Percentiles rank a stretch among this genome's conserved stretches.
Evolutionary conservation across 805 yeast genomes (phyloP).

Genomic region (Pichia rugopelliculosa): DNA sequence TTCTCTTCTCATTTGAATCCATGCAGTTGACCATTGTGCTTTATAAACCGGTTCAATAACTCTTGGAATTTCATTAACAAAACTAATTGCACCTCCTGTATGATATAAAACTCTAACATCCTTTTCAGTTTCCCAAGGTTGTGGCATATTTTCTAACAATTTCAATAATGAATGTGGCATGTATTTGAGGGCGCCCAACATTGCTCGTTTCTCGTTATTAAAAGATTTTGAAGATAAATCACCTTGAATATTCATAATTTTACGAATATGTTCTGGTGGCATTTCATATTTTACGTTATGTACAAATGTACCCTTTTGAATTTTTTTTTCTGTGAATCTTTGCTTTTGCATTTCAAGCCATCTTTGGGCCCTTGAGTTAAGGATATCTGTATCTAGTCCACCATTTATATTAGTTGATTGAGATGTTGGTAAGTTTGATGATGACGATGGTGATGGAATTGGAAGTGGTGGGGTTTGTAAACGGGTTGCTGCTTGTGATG

Average conservation of each 20-base stretch:
- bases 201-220: slow-evolving; percentile 78
- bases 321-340: slow-evolving; percentile 36
- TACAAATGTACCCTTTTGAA: slow-evolving; percentile 38
- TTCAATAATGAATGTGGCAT: slow-evolving; percentile 94
- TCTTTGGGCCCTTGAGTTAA: slow-evolving; percentile 32
- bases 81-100: slow-evolving; percentile 87
- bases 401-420: slow-evolving; percentile 12
- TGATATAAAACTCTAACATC: slow-evolving; percentile 89
- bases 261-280: slow-evolving; percentile 91
- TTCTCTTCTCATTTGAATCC: slow-evolving; percentile 91
- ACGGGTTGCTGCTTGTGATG: background rate
- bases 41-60: slow-evolving; percentile 86
- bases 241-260: slow-evolving; percentile 74
- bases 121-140: slow-evolving; percentile 90
- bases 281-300: slow-evolving; percentile 59
- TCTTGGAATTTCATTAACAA: slow-evolving; percentile 86
- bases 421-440: slow-evolving; percentile 1
- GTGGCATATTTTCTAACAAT: slow-evolving; percentile 92
- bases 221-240: slow-evolving; percentile 76
- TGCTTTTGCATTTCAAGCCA: slow-evolving; percentile 62
- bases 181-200: slow-evolving; percentile 84
- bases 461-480: slow-evolving; percentile 24
- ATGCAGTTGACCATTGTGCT: slow-evolving; percentile 93
- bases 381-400: background rate
- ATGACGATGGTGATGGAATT: slow-evolving; percentile 27